Percentiles rank a stretch among this genome's conserved stretches.
These are phyloP conservation scores for Pyrus hybrid DNA, from an alignment of 331 rosid genomes.

Conservation along the genomic window DNA sequence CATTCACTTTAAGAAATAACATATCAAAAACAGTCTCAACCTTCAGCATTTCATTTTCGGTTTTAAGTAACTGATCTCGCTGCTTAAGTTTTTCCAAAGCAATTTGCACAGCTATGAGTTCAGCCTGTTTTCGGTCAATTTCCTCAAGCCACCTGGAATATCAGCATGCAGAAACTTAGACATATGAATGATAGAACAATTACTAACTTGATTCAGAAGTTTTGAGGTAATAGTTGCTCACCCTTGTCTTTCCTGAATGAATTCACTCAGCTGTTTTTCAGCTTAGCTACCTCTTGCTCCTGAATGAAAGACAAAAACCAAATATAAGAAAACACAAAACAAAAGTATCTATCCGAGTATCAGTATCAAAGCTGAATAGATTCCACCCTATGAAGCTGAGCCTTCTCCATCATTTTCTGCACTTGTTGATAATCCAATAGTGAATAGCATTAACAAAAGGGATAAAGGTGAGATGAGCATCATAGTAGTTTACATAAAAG, in stretches of 20 bases:
- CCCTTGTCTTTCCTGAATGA: slow-evolving; percentile 84
- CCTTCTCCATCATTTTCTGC: slow-evolving; percentile 66
- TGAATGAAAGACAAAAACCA: slow-evolving; percentile 26
- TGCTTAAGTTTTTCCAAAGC: no score
- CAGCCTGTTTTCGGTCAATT: no score
- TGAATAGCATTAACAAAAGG: slow-evolving; percentile 46
- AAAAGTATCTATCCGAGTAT: not conserved
- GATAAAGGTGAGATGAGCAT: slow-evolving; percentile 18
- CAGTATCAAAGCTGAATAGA: slow-evolving; percentile 21
- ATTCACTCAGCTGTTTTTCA: slow-evolving; percentile 68
- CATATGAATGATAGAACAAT: not conserved
- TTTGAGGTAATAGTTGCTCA: slow-evolving; percentile 27
- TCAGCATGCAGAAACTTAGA: slow-evolving; percentile 9
- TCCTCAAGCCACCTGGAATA: no score
- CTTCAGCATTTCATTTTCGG: slow-evolving; percentile 81
- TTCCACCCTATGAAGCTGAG: slow-evolving; percentile 45
- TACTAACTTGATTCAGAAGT: not conserved
- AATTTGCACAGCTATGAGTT: no score
- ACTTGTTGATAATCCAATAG: slow-evolving; percentile 65
- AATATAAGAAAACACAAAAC: not conserved
- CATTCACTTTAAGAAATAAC: not conserved
- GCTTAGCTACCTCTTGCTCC: slow-evolving; percentile 60
- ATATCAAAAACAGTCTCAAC: slow-evolving; percentile 20
- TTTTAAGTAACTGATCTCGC: slow-evolving; percentile 47
- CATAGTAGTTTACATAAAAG: not conserved